Percentiles rank a stretch among this genome's conserved stretches.
phyloP scores from a whole-genome alignment of 352 stramenopile species.

The Globisporangium alternatum region DNA sequence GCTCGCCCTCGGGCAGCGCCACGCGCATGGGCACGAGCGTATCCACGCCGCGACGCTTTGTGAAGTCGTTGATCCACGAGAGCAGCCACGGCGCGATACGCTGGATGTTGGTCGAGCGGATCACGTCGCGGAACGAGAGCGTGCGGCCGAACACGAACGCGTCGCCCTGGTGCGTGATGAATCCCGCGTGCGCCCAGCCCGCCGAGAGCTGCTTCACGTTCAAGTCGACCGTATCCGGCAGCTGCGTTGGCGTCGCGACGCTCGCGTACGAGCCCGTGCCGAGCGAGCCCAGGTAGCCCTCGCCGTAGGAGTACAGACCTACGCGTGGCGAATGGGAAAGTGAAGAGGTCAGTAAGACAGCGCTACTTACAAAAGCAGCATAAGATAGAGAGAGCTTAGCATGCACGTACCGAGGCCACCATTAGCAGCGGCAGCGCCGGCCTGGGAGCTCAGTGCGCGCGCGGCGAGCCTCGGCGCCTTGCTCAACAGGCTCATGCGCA shows the following conservation, averaged over 20 bases:
- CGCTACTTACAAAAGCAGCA: neutral
- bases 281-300: conserved; percentile 73
- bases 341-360: neutral
- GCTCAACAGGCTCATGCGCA: conserved; percentile 7
- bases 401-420: neutral
- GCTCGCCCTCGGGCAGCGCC: conserved; percentile 55
- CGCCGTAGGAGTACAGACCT: conserved; percentile 71
- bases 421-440: neutral
- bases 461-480: neutral
- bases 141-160: conserved; percentile 77
- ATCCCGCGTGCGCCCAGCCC: conserved; percentile 76
- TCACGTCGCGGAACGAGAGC: conserved; percentile 83
- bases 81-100: conserved; percentile 71
- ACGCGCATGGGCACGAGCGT: conserved; percentile 54
- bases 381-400: neutral
- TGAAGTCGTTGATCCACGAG: conserved; percentile 71
- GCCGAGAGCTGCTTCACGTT: conserved; percentile 64
- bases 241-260: conserved; percentile 38
- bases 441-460: conserved; percentile 2
- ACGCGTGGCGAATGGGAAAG: conserved; percentile 15
- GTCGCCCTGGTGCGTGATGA: conserved; percentile 62
- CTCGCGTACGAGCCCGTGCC: conserved; percentile 66
- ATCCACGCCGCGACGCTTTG: conserved; percentile 55
- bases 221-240: conserved; percentile 42
- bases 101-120: conserved; percentile 83